Percentiles rank a stretch among this genome's conserved stretches.
These are phyloP conservation scores for Termitomyces sp. DNA, from an alignment of 768 basidiomycete species.

Conservation along the genomic window DNA sequence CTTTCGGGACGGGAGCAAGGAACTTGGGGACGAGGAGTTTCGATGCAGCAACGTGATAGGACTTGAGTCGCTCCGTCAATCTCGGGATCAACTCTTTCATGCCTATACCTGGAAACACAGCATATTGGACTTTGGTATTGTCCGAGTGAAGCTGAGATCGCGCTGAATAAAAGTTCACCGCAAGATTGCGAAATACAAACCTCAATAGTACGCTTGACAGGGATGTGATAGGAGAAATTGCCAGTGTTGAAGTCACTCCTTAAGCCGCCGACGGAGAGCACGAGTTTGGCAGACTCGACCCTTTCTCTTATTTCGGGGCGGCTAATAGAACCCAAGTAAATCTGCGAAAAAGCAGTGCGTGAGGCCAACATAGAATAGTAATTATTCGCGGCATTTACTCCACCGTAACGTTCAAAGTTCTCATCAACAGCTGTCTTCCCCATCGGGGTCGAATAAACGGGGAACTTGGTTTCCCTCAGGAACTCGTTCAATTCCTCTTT, in stretches of 20 bases:
- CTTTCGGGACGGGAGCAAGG: constrained; percentile 42
- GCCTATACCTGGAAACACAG: constrained; percentile 59
- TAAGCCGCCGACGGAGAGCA: constrained; percentile 68
- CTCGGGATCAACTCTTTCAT: constrained; percentile 79
- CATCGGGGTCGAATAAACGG: constrained; percentile 76
- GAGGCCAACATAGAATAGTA: neutral
- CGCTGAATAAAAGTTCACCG: neutral
- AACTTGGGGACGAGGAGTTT: constrained; percentile 46
- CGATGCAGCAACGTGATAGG: constrained; percentile 34
- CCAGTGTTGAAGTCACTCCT: constrained; percentile 87
- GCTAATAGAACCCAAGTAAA: constrained; percentile 72
- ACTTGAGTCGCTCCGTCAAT: constrained; percentile 51
- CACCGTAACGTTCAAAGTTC: constrained; percentile 69
- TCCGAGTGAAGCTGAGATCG: constrained; percentile 67
- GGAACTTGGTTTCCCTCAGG: constrained; percentile 59
- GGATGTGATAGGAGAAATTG: constrained; percentile 76
- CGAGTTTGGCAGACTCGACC: constrained; percentile 72
- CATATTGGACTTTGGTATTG: constrained; percentile 62
- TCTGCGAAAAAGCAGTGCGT: constrained; percentile 38
- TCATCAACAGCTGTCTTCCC: constrained; percentile 80
- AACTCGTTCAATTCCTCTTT: constrained; percentile 61
- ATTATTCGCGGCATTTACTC: constrained; percentile 44
- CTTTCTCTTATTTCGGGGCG: constrained; percentile 62
- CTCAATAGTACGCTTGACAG: constrained; percentile 57
- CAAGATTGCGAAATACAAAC: constrained; percentile 28